A percentile compares a stretch with the other conserved stretches of the same genome.
Evolutionary conservation across 306 rosid genomes (phyloP).

Genomic region (Vigna unguiculata): DNA sequence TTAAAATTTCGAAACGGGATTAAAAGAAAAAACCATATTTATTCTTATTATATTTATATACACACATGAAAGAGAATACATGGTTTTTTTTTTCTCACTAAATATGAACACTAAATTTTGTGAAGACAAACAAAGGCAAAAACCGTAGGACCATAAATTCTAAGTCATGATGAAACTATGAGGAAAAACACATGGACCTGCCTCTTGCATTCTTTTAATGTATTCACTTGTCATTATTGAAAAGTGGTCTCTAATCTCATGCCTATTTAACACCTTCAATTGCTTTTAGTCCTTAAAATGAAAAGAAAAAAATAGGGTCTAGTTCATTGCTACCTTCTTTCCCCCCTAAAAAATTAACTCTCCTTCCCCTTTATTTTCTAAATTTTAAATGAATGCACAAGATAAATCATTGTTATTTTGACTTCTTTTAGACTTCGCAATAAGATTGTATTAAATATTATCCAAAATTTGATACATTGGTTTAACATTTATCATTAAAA

Average conservation of each 20-base stretch:
- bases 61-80: too few relatives aligned
- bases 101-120: slow-evolving; percentile 31
- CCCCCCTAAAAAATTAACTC: too few relatives aligned
- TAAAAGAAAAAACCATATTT: too few relatives aligned
- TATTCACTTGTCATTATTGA: slow-evolving; percentile 56
- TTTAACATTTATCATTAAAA: not conserved
- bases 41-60: too few relatives aligned
- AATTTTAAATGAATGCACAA: not conserved
- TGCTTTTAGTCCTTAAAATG: not conserved
- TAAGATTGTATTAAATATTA: not conserved
- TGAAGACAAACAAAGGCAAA: slow-evolving; percentile 4
- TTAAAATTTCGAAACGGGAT: too few relatives aligned
- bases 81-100: not conserved
- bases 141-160: slow-evolving; percentile 41
- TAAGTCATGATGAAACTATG: slow-evolving; percentile 53
- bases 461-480: slow-evolving; percentile 5
- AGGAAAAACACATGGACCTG: slow-evolving; percentile 57
- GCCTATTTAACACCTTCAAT: slow-evolving; percentile 40
- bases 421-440: not conserved
- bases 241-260: slow-evolving; percentile 34
- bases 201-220: slow-evolving; percentile 40
- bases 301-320: too few relatives aligned
- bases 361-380: not conserved
- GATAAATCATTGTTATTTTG: not conserved
- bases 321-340: too few relatives aligned